A percentile compares a stretch with the other conserved stretches of the same genome.
Evolutionary conservation across 129 eudicot genomes (phyloP).

Genomic region (Rutidosis leptorrhynchoides): DNA sequence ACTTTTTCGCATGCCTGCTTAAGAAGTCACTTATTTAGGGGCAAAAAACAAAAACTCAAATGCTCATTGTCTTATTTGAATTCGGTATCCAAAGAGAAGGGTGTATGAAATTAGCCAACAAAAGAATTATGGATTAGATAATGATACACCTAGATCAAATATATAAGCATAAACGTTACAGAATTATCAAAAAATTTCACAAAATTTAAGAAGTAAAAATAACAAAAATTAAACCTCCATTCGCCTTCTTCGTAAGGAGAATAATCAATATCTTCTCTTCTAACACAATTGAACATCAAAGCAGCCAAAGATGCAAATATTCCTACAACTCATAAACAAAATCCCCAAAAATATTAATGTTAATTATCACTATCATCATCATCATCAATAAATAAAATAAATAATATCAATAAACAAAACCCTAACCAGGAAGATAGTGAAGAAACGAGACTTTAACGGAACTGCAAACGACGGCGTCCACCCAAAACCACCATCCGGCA

Average conservation of each 20-base stretch:
- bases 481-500: conserved; percentile 99
- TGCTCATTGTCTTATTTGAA: neutral
- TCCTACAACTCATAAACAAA: conserved; percentile 40
- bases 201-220: neutral
- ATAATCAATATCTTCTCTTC: conserved; percentile 88
- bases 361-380: no score
- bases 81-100: neutral
- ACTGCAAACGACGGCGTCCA: conserved; percentile 97
- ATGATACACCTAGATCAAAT: neutral
- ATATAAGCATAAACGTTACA: neutral
- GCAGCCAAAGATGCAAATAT: conserved; percentile 96
- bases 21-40: neutral
- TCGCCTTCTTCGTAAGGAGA: conserved; percentile 99
- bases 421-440: conserved; percentile 87
- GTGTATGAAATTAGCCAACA: conserved; percentile 3
- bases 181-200: neutral
- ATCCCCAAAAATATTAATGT: neutral
- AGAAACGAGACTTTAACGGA: conserved; percentile 75
- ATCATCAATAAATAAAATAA: neutral
- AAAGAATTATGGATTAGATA: neutral
- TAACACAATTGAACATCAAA: conserved; percentile 95
- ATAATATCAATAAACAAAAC: neutral
- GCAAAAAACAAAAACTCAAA: conserved; percentile 6
- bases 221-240: conserved; percentile 60
- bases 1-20: neutral